A percentile compares a stretch with the other conserved stretches of the same genome.
Conservation (phyloP, 805 yeast genomes). For the Pichia nanzhaoensis region DNA sequence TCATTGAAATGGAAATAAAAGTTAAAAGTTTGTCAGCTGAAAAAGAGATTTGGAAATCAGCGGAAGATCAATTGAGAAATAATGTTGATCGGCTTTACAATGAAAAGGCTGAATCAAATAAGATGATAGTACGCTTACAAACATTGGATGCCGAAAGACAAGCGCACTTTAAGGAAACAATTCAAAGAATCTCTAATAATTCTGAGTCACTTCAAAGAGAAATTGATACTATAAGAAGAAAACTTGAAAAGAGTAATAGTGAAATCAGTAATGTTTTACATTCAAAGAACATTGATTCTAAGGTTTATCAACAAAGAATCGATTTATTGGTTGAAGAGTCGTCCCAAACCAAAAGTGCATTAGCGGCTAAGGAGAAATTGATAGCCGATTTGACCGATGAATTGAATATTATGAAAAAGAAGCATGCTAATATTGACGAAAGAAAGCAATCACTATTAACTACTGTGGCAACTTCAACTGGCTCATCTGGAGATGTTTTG, state of each 20-base stretch:
- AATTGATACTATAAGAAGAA: conserved; percentile 37
- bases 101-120: conserved; percentile 55
- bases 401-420: conserved; percentile 30
- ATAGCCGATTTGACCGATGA: conserved; percentile 36
- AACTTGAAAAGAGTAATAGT: conserved; percentile 38
- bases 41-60: conserved; percentile 40
- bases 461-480: conserved; percentile 19
- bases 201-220: conserved; percentile 45
- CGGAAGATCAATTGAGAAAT: conserved; percentile 43
- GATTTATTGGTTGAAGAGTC: conserved; percentile 46
- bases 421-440: conserved; percentile 23
- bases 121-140: conserved; percentile 55
- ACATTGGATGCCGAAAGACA: conserved; percentile 57
- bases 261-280: conserved; percentile 49
- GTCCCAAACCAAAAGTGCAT: conserved; percentile 34
- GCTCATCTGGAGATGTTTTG: conserved; percentile 19
- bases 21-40: conserved; percentile 48
- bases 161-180: conserved; percentile 39
- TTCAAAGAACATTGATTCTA: conserved; percentile 49
- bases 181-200: conserved; percentile 42
- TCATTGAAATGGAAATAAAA: conserved; percentile 40
- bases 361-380: conserved; percentile 34
- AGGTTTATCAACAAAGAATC: conserved; percentile 53
- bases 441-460: conserved; percentile 26
- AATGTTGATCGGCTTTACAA: conserved; percentile 47